Evolutionary conservation across 306 rosid genomes (phyloP), one percentile per base, ranked within the genome.

Genomic region (Vigna reflexopilosa): DNA sequence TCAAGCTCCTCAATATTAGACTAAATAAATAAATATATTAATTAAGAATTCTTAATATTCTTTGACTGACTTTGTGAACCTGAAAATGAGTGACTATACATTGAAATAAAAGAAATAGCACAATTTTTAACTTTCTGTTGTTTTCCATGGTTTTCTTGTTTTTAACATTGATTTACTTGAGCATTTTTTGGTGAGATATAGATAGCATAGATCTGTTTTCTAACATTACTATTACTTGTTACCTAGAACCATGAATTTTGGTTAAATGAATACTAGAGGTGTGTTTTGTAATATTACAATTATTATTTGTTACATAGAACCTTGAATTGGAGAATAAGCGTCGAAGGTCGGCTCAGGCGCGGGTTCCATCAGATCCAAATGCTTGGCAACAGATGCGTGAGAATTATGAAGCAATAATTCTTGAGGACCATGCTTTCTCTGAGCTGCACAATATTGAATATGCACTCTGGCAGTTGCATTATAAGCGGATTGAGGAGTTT

Each of bases 311-410:
- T 81, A 7, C 66, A 54, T 87, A 91, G 98, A 89, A 89, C 68
- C 80, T 83, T 44, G 98, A 91, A 40, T 84, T 94, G 88, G 97
- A 94, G 83, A 90, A 36, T 78, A 86, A 75, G 84, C 93, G 97
- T 34, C 86, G 93, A 49, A 90, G 87, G 81, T 90, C 98, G 9
- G 93, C 94, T 77, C 96, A 88, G 86, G 96, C 93, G 12, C 91
- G 94, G 76, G 81, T 91, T 82, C 96, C 96, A 6, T 94, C 98
- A 32, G 98, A 94, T 89, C 97, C 98, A 57, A 91, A 88, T 86
- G 90, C 96, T 13, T 94, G 98, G 97, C 96, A 90, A 78, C 98
- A 90, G 84, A 89, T 94, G 67, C 98, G 94, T 48, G 98, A 91
- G 83, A 91, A 94, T 83, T 90, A 88, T 86, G 98, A 94, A 85